Base-by-base conservation (phyloP, 2,329 filamentous ascomycete genomes). In the Aschersonia sp. region DNA sequence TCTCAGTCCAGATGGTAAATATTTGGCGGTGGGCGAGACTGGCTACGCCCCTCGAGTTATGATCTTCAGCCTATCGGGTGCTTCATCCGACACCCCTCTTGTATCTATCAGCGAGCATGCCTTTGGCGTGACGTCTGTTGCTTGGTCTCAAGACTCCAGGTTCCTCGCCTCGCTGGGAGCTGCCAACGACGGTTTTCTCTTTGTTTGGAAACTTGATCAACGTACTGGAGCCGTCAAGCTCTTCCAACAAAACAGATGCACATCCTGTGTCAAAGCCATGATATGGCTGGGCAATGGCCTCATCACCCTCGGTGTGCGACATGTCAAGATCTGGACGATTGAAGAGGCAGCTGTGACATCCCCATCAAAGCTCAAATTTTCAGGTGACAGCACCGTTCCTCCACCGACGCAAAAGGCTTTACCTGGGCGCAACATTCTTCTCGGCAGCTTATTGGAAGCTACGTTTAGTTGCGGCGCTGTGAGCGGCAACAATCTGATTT, bases 271-370 rank as follows among this genome's bases (percentile, higher is more conserved):
- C 56, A 83, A 82, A 53, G 82, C 84, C 47, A 94, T 98, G 78
- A 75, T 85, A 41, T 98, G 92, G 91, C 79, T 96, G 65, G 89
- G 89, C 9, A 84, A 75, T 55, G 85, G 68, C 54, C 73, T 98
- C 47, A 72, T 98, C 50, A 96, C 91, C 52, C 78, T 92, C 30
- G 92, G 92, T 10, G 84, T 92, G 46, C 80, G 92, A 30, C 91
- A 96, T 66, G 80, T 96, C 62, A 97, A 96, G 65, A 77, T 94
- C 46, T 98, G 92, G 92, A 82, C 83, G 55, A 75, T 92, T 9
- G 85, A 92, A 38, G 87, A 91, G 30, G 67, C 57, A 58, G 49
- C 70, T 42, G 67, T 72, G 20, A 66, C 67, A 4, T 84, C 84
- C 29, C 83, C 85, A 1, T 69, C 74, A 6, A 87, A 86, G 59